Percentiles rank a stretch among this genome's conserved stretches.
Evolutionary conservation across 495 filamentous ascomycete species (phyloP).

Genomic region (Talaromyces borbonicus): DNA sequence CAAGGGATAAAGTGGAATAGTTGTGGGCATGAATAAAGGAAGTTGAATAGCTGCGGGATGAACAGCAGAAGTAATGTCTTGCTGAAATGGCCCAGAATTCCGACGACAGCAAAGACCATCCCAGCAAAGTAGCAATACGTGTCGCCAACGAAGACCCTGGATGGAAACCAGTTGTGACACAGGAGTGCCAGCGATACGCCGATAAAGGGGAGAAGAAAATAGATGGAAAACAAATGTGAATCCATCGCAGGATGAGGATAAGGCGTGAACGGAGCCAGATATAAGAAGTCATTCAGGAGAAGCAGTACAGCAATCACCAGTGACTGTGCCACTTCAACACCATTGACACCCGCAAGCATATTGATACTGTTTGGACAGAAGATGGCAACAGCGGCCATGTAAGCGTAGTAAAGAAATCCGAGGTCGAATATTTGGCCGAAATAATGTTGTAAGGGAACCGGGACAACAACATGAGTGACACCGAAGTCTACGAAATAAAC

Average conservation of each 20-base stretch:
- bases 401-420: constrained; percentile 84
- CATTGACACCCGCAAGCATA: constrained; percentile 95
- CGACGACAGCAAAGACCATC: constrained; percentile 97
- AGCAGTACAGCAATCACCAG: constrained; percentile 81
- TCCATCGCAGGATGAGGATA: constrained; percentile 90
- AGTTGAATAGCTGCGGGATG: constrained; percentile 93
- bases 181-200: constrained; percentile 83
- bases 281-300: constrained; percentile 78
- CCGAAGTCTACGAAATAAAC: constrained; percentile 98
- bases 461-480: constrained; percentile 88
- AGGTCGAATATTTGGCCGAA: constrained; percentile 75
- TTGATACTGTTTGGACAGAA: constrained; percentile 99
- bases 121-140: constrained; percentile 99
- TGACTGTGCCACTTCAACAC: constrained; percentile 91
- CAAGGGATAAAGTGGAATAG: constrained; percentile 84
- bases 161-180: constrained; percentile 92
- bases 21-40: constrained; percentile 85
- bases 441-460: constrained; percentile 71
- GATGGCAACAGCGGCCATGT: constrained; percentile 91
- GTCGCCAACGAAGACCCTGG: constrained; percentile 91
- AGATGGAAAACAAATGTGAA: constrained; percentile 90
- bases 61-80: constrained; percentile 90
- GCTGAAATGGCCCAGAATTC: constrained; percentile 93
- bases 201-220: constrained; percentile 86
- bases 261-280: constrained; percentile 50